A percentile compares a stretch with the other conserved stretches of the same genome.
Conservation (phyloP, 371 early-diverging fungal species). For the Dichotomocladium elegans region DNA sequence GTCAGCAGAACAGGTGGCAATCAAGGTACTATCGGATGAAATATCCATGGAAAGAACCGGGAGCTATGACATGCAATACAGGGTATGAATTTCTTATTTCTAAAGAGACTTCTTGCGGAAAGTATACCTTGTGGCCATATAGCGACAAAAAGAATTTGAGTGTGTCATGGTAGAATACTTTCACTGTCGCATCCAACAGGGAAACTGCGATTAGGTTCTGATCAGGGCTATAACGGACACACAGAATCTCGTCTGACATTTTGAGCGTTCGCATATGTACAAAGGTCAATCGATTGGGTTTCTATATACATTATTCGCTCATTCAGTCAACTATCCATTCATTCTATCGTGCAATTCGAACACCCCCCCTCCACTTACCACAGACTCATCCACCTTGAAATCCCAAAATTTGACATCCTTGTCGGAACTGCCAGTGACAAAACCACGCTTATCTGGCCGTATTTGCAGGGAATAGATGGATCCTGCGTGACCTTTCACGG, state of each 20-base stretch:
- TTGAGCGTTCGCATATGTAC: slow-evolving; percentile 87
- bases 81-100: neutral
- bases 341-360: neutral
- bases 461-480: slow-evolving; percentile 85
- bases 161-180: slow-evolving; percentile 92
- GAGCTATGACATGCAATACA: slow-evolving; percentile 32
- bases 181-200: slow-evolving; percentile 91
- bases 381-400: slow-evolving; percentile 56
- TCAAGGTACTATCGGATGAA: slow-evolving; percentile 84
- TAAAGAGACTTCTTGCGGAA: neutral
- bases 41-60: slow-evolving; percentile 96
- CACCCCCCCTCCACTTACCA: neutral
- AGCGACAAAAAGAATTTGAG: slow-evolving; percentile 94
- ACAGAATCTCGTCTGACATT: slow-evolving; percentile 91
- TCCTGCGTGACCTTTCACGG: slow-evolving; percentile 86
- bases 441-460: slow-evolving; percentile 83
- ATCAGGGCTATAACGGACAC: slow-evolving; percentile 82
- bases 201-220: slow-evolving; percentile 86
- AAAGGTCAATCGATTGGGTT: slow-evolving; percentile 64
- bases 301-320: neutral
- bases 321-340: neutral
- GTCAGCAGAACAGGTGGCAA: slow-evolving; percentile 92
- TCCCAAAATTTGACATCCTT: slow-evolving; percentile 97
- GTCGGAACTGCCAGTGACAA: slow-evolving; percentile 92
- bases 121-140: slow-evolving; percentile 85